Evolutionary conservation across 2,329 filamentous ascomycete genomes (phyloP), one percentile per base, ranked within the genome.

Genomic region (Fusarium napiforme): DNA sequence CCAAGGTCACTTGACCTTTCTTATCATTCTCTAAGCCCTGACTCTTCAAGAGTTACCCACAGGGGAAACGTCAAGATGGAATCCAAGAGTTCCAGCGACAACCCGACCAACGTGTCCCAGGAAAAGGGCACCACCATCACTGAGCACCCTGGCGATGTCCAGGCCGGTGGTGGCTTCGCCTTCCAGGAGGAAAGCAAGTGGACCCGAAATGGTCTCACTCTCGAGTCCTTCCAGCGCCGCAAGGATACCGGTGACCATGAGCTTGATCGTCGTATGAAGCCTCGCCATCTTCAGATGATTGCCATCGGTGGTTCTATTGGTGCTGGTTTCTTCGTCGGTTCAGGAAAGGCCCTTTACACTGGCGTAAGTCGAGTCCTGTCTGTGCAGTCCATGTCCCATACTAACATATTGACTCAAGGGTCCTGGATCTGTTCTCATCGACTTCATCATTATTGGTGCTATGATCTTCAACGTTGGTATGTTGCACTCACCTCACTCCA

Each of bases 301-400:
- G 87, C 88, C 75, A 89, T 90, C 57, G 88, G 88, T 79, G 88
- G 88, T 65, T 89, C 88, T 37, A 90, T 90, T 67, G 88, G 88
- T 80, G 88, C 88, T 79, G 88, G 88, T 82, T 89, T 90, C 83
- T 90, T 90, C 79, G 88, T 90, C 77, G 88, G 88, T 76, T 89
- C 88, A 60, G 88, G 88, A 77, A 80, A 82, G 74, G 88, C 88
- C 52, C 83, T 90, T 16, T 77, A 77, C 73, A 84, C 80, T 64
- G 88, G 88, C 81, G 86, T 77, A 67, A 71, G 75, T 72, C 7
- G 16, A 40, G 12, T 4, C 8, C 18, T 10, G 28, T 42, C 18
- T 47, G 3, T 11, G 15, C 23, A 3, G 11, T 30, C 2, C 18
- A 2, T 26, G 15, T 15, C 15, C 16, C 30, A 64, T 26, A 34